Evolutionary conservation across 1,284 basidiomycete species (phyloP), one percentile per base, ranked within the genome.

Genomic region (Leccinum griseonigrum): DNA sequence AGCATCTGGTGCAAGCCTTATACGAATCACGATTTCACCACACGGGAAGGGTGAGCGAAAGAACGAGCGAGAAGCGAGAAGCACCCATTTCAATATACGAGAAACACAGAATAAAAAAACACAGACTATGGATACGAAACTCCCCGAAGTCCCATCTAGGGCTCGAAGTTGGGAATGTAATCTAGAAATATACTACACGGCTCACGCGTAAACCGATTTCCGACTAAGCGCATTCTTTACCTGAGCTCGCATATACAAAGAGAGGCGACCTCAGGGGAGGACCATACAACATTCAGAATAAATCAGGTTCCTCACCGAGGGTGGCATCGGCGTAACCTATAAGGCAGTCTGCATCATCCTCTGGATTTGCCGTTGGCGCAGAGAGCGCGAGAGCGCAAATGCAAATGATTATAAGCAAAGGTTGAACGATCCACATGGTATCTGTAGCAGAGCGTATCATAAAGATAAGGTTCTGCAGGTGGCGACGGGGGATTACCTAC

Each of bases 241-340:
- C 60, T 61, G 16, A 29, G n/a, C 26, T 48, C 14, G 8, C 18
- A 26, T 18, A 54, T 18, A 18, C 18, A 54, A 54, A 54, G 3
- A 18, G 16, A 31, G 8, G 7, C 6, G 5, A 31, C n/a, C 13
- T 62, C 22, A 61, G 29, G 34, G 43, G 40, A 36, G 31, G 31
- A 29, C 9, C 28, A 7, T 34, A 7, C 13, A 16, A 11, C 7
- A 46, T n/a, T 50, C 11, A n/a, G 5, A 28, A 22, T 54, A 9
- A 48, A 51, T 48, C 29, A 1, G 10, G 9, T 22, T 13, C 9
- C 60, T 62, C 60, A 62, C 60, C 34, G 13, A 62, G 22, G 9
- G 3, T 52, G 13, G 7, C 31, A 18, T 58, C 59, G 1, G 40
- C 3, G 10, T 46, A 29, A 53, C n/a, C 11, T 10, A 13, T 3